phyloP scores from a whole-genome alignment of 352 stramenopile genomes.

The Pythium brachiatum region DNA sequence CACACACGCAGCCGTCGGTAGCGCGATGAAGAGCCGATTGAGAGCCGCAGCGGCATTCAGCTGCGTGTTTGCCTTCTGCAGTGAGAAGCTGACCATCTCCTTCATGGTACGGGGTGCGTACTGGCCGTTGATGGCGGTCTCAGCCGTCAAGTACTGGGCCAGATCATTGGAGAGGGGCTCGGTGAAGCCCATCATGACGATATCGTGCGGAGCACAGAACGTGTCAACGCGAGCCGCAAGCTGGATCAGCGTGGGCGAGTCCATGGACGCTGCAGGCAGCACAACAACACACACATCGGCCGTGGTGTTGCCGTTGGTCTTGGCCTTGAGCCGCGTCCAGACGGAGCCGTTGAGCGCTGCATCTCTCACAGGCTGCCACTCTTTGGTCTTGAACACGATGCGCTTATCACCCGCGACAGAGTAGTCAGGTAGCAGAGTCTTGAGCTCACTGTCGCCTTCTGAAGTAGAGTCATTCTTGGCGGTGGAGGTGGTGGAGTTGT shows the following conservation, averaged over 20 bases:
- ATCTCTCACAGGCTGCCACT: slow-evolving; percentile 21
- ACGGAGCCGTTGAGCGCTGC: background rate
- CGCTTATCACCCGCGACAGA: slow-evolving; percentile 6
- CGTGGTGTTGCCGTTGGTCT: background rate
- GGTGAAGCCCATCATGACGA: slow-evolving; percentile 21
- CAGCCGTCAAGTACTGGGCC: slow-evolving; percentile 13
- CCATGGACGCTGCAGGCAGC: background rate
- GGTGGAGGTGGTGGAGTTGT: background rate
- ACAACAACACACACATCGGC: slow-evolving; percentile 13
- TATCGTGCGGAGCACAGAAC: slow-evolving; percentile 19
- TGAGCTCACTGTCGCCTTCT: background rate
- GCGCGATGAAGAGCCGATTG: slow-evolving; percentile 20
- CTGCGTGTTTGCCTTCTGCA: slow-evolving; percentile 1
- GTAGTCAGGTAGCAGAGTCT: background rate
- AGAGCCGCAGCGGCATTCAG: background rate
- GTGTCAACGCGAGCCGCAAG: background rate
- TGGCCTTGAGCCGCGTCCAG: slow-evolving; percentile 17
- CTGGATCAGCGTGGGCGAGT: slow-evolving; percentile 8
- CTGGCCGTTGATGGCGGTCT: slow-evolving; percentile 17
- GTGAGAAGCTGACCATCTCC: slow-evolving; percentile 4
- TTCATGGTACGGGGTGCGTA: slow-evolving; percentile 15
- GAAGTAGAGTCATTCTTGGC: background rate
- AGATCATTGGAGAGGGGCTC: slow-evolving; percentile 7
- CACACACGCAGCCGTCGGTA: background rate
- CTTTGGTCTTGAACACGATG: slow-evolving; percentile 7